phyloP scores from a whole-genome alignment of 1,284 basidiomycete species.

The Ustanciosporium gigantosporum region DNA sequence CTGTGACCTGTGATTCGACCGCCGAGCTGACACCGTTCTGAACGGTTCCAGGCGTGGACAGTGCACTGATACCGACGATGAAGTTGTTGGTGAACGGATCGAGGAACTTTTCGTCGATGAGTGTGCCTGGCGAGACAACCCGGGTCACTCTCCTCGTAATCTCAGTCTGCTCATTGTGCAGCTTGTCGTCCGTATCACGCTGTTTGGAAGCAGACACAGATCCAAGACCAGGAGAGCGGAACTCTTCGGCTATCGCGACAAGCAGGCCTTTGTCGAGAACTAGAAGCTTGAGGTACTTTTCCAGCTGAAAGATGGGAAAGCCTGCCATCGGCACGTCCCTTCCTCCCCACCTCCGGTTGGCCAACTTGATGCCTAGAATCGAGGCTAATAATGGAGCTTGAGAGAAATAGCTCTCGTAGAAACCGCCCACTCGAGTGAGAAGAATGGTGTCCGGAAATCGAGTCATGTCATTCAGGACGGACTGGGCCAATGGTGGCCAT shows the following conservation, averaged over 20 bases:
- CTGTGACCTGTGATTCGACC: not conserved
- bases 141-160: conserved; percentile 49
- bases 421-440: conserved; percentile 57
- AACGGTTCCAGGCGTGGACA: not conserved
- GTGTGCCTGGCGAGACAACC: conserved; percentile 54
- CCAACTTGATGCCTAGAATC: conserved; percentile 51
- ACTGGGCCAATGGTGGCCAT: conserved; percentile 55
- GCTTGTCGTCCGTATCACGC: not conserved
- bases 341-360: conserved; percentile 48
- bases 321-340: conserved; percentile 56
- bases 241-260: conserved; percentile 58
- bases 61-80: conserved; percentile 37
- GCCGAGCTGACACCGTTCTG: not conserved
- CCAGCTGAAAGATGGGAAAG: conserved; percentile 55
- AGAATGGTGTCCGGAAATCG: conserved; percentile 53
- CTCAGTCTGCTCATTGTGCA: conserved; percentile 13
- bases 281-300: conserved; percentile 57
- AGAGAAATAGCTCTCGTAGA: conserved; percentile 60
- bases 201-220: not conserved
- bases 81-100: conserved; percentile 58
- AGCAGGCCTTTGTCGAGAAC: conserved; percentile 52
- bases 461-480: conserved; percentile 49
- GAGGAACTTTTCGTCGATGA: conserved; percentile 58
- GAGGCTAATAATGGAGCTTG: conserved; percentile 51
- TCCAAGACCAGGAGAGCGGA: conserved; percentile 2